Conservation (phyloP, 495 filamentous ascomycete genomes). For the Schizothecium vesticola region DNA sequence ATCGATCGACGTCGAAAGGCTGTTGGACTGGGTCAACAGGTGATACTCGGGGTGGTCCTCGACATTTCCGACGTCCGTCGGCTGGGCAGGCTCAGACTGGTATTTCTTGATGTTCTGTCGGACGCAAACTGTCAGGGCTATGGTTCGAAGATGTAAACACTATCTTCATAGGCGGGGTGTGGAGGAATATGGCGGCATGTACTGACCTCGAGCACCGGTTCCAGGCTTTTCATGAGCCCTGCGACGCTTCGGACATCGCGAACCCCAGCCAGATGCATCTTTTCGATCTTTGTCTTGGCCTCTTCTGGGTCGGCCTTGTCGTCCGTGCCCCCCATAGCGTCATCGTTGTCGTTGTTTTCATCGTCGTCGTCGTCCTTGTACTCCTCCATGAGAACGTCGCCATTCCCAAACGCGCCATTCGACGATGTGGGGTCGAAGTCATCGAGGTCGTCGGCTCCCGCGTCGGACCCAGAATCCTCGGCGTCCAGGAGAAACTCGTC, state of each 20-base stretch:
- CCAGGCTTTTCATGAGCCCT: constrained; percentile 67
- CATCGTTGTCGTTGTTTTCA: constrained; percentile 32
- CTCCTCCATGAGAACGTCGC: constrained; percentile 25
- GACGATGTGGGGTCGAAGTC: constrained; percentile 28
- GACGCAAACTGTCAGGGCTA: constrained; percentile 55
- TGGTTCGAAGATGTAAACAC: constrained; percentile 47
- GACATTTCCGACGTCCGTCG: constrained; percentile 61
- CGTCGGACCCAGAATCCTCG: constrained; percentile 64
- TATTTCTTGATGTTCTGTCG: constrained; percentile 71
- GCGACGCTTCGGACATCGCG: constrained; percentile 72
- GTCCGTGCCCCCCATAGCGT: constrained; percentile 48
- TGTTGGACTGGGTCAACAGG: constrained; percentile 75
- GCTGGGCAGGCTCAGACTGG: constrained; percentile 61
- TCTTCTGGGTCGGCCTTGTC: constrained; percentile 58
- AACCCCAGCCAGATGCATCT: constrained; percentile 66
- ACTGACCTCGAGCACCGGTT: constrained; percentile 74
- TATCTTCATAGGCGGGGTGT: constrained; percentile 10
- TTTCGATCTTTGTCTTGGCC: constrained; percentile 67
- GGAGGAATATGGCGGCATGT: constrained; percentile 9
- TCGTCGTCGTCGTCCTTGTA: constrained; percentile 35
- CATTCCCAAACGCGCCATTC: constrained; percentile 19
- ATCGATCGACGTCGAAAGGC: constrained; percentile 80
- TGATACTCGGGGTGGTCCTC: constrained; percentile 86
- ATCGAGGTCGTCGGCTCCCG: constrained; percentile 49
- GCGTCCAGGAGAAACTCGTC: constrained; percentile 88